Evolutionary conservation across 306 rosid genomes (phyloP).

Genomic region (Casuarina equisetifolia): DNA sequence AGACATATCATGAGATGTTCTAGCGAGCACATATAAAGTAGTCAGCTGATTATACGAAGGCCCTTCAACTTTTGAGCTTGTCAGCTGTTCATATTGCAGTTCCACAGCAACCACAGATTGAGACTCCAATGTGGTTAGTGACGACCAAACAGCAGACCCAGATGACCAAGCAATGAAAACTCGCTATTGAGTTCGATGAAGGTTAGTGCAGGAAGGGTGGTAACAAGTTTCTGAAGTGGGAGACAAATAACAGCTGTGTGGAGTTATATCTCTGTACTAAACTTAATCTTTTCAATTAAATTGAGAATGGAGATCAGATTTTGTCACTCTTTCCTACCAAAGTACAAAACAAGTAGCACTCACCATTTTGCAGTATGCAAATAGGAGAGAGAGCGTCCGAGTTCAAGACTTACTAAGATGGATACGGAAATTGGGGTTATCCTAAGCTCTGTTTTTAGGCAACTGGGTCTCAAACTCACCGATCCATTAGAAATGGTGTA

Average conservation of each 20-base stretch:
- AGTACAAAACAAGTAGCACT: neutral
- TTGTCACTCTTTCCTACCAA: neutral
- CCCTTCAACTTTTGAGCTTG: conserved; percentile 8
- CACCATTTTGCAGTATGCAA: neutral
- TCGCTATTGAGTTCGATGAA: no score
- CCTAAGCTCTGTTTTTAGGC: neutral
- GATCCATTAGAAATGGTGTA: neutral
- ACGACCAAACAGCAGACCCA: neutral
- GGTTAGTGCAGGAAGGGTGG: no score
- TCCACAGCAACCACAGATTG: no score
- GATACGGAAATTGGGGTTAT: neutral
- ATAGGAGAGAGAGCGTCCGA: neutral
- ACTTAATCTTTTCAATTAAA: no score
- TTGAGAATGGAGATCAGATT: no score
- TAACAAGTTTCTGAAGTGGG: no score
- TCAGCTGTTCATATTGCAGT: neutral
- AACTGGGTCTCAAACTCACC: neutral
- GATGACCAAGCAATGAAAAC: neutral
- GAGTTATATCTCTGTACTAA: no score
- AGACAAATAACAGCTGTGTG: no score
- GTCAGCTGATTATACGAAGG: conserved; percentile 14
- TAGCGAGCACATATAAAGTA: conserved; percentile 5
- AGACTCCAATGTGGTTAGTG: neutral
- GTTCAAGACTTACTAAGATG: neutral
- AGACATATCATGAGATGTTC: conserved; percentile 22